Evolutionary conservation across 208 protist species (phyloP), one percentile per base, ranked within the genome.

Genomic region (Herpetomonas muscarum): DNA sequence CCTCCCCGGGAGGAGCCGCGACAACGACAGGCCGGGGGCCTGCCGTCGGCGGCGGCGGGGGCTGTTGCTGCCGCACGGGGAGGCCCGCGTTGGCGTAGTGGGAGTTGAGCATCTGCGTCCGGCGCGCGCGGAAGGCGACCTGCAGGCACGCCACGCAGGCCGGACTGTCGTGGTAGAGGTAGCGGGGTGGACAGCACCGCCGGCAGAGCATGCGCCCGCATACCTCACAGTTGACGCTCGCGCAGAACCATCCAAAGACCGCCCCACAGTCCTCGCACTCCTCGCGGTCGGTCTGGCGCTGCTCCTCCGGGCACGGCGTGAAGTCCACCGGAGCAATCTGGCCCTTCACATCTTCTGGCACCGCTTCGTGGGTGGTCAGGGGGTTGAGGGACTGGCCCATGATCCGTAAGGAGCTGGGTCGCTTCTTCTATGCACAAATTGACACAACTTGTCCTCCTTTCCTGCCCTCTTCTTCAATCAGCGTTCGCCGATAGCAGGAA

Each of bases 171-270:
- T 69, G 45, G 19, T 91, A 63, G 19, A 94, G 69, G 54, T 91
- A 64, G 15, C 74, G 76, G 6, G 69, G 53, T 2, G 87, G 87
- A 51, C 82, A 90, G 67, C 87, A 94, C 12, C 78, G 75, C 1
- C 42, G 73, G 67, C 87, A 94, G 17, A 89, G 67, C 61, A 87
- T 71, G 3, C 77, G 59, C 3, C 87, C 87, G 42, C 87, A 94
- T 79, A 77, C 87, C 56, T 88, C 74, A 60, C 87, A 94, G 70
- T 94, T 94, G 21, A 74, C 86, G 53, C 78, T 74, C 17, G 49
- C 46, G 26, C 65, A 70, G 50, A 90, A 83, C 75, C 72, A 89
- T 15, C 74, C 74, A 48, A 87, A 89, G 31, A 62, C 73, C 49
- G 77, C 71, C 2, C 70, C 70, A 47, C 87, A 94, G 24, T 78